Conservation (phyloP, 2,329 filamentous ascomycete species). For the Penicillium sp. region DNA sequence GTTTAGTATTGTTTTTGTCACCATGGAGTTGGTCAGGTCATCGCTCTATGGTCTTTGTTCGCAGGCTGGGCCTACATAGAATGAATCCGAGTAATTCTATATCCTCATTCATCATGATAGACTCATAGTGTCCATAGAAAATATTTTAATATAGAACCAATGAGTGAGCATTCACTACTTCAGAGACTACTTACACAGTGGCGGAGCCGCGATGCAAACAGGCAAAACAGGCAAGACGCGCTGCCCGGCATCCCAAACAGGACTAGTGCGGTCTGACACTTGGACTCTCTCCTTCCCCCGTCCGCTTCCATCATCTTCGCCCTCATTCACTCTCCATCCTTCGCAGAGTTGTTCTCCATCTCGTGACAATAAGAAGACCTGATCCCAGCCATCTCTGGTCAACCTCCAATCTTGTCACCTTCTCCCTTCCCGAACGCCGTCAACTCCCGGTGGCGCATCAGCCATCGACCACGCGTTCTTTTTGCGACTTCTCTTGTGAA, state of each 20-base stretch:
- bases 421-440: slow-evolving; percentile 12
- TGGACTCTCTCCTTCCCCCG: slow-evolving; percentile 1
- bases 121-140: neutral
- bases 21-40: slow-evolving; percentile 15
- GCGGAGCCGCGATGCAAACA: slow-evolving; percentile 20
- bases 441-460: slow-evolving; percentile 1
- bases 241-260: slow-evolving; percentile 18
- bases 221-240: slow-evolving; percentile 11
- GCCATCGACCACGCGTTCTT: slow-evolving; percentile 11
- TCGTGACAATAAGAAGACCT: too few relatives aligned
- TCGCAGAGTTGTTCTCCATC: neutral
- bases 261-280: slow-evolving; percentile 17
- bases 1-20: slow-evolving; percentile 7
- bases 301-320: slow-evolving; percentile 11
- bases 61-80: slow-evolving; percentile 26
- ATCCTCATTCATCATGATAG: neutral
- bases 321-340: neutral
- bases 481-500: slow-evolving; percentile 11
- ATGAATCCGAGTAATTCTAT: slow-evolving; percentile 10
- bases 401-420: too few relatives aligned
- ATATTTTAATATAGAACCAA: neutral
- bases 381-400: too few relatives aligned
- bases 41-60: slow-evolving; percentile 16
- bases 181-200: too few relatives aligned
- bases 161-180: neutral